phyloP scores from a whole-genome alignment of 2,329 filamentous ascomycete genomes.

The Hypoxylon sp. region DNA sequence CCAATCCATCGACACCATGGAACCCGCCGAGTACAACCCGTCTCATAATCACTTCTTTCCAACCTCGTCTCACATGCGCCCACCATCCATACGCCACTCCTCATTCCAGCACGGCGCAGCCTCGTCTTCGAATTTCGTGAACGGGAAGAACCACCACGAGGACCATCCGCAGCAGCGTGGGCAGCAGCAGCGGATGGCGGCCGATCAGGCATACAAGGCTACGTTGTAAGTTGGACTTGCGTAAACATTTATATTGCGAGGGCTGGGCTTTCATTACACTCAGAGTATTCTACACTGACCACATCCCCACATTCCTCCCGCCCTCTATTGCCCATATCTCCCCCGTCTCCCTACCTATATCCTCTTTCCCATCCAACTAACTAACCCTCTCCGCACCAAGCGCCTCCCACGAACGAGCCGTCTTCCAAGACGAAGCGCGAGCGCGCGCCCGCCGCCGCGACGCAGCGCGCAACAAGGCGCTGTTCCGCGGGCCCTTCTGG shows the following conservation, averaged over 20 bases:
- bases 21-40: conserved; percentile 11
- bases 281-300: not conserved
- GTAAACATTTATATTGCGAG: not conserved
- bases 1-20: conserved; percentile 21
- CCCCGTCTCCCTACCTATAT: not conserved
- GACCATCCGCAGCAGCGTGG: conserved; percentile 9
- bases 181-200: conserved; percentile 31
- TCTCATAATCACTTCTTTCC: conserved; percentile 29
- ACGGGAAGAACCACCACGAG: not conserved
- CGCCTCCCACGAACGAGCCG: conserved; percentile 43
- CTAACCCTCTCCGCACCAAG: conserved; percentile 3
- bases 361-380: not conserved
- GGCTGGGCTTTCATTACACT: no score
- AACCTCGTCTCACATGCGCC: not conserved
- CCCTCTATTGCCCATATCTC: not conserved
- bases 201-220: conserved; percentile 37
- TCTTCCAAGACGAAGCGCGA: conserved; percentile 42
- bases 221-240: conserved; percentile 31
- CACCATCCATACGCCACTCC: conserved; percentile 17
- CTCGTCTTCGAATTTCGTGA: conserved; percentile 16
- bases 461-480: conserved; percentile 36
- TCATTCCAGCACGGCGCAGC: conserved; percentile 17
- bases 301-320: not conserved
- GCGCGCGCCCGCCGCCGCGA: conserved; percentile 39
- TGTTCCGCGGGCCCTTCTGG: conserved; percentile 34